Percentiles rank a stretch among this genome's conserved stretches.
Conservation (phyloP, 1,284 basidiomycete species). For the Erythrobasidium hasegawianum region DNA sequence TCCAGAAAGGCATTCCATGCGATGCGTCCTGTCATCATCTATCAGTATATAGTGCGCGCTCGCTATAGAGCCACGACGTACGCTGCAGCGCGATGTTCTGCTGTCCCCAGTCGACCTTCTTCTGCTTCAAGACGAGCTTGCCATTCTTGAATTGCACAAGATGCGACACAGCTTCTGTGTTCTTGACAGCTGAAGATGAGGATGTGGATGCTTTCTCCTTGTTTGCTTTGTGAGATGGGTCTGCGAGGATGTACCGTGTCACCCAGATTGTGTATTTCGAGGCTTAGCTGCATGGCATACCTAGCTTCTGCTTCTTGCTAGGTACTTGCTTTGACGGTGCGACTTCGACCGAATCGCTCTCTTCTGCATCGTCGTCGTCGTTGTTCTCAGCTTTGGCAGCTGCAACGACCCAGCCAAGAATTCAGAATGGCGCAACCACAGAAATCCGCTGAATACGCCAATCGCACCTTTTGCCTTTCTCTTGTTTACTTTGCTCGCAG, state of each 20-base stretch:
- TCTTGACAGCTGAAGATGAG: slow-evolving; percentile 8
- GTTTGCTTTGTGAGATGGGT: neutral
- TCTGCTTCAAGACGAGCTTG: slow-evolving; percentile 73
- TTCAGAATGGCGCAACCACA: too few species aligned
- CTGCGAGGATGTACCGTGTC: neutral
- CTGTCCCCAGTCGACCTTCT: slow-evolving; percentile 66
- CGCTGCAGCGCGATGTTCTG: slow-evolving; percentile 72
- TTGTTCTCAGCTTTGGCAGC: neutral
- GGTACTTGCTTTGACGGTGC: neutral
- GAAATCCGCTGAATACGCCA: too few species aligned
- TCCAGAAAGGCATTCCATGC: slow-evolving; percentile 33
- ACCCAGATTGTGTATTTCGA: neutral
- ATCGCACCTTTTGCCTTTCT: neutral
- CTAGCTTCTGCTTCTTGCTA: neutral
- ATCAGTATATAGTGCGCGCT: slow-evolving; percentile 12
- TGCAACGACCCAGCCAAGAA: too few species aligned
- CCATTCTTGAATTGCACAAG: slow-evolving; percentile 55
- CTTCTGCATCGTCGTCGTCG: neutral
- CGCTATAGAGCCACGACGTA: slow-evolving; percentile 45
- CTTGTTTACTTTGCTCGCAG: neutral
- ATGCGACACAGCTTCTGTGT: slow-evolving; percentile 21
- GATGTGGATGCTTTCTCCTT: neutral
- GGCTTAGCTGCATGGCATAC: neutral
- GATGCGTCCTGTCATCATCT: slow-evolving; percentile 19
- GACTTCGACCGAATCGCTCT: slow-evolving; percentile 1